phyloP scores from a whole-genome alignment of 2,329 filamentous ascomycete genomes.

The Nemania bipapillata region DNA sequence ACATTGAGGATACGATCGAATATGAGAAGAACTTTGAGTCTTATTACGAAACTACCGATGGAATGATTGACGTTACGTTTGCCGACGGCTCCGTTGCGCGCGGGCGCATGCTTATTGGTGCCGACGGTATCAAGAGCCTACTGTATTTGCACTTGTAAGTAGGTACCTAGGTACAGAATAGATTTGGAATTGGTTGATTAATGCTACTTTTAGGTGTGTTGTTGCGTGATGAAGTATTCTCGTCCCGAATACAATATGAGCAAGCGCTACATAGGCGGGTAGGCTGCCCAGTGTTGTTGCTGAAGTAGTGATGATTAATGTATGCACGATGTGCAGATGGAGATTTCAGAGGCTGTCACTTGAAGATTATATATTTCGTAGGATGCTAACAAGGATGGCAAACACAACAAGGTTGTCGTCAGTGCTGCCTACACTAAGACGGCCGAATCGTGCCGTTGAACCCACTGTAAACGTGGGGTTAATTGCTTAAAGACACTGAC shows the following conservation, averaged over 20 bases:
- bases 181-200: conserved; percentile 7
- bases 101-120: conserved; percentile 22
- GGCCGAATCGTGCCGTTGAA: conserved; percentile 10
- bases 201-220: background rate
- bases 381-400: conserved; percentile 20
- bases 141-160: too few species aligned
- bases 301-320: background rate
- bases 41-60: too few species aligned
- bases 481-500: background rate
- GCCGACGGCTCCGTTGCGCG: too few species aligned
- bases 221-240: too few species aligned
- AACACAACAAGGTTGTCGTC: conserved; percentile 44
- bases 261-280: background rate
- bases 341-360: background rate
- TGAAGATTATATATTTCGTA: background rate
- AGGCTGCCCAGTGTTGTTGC: background rate
- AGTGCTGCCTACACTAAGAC: conserved; percentile 40
- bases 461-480: conserved; percentile 33
- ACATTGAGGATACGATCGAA: too few species aligned
- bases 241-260: too few species aligned
- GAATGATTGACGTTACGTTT: too few species aligned
- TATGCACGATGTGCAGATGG: background rate
- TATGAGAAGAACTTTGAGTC: too few species aligned
- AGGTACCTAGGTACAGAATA: too few species aligned
- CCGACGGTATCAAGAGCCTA: too few species aligned